Percentiles rank a stretch among this genome's conserved stretches.
Evolutionary conservation across 805 yeast species (phyloP).

Genomic region (Candida argentea): DNA sequence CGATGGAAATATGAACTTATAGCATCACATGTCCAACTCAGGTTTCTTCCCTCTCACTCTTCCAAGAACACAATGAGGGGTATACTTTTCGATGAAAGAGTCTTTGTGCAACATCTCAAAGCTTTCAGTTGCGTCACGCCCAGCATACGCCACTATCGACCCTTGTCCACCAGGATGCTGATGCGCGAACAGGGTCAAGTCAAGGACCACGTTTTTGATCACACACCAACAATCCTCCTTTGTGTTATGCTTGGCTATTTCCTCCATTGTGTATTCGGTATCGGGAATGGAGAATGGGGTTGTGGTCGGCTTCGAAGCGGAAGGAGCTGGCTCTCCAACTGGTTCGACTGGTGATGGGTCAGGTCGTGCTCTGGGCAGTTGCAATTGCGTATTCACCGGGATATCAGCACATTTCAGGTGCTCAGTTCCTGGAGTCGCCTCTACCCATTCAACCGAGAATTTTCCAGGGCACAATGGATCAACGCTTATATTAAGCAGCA

Average conservation of each 20-base stretch:
- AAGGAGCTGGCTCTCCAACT: conserved; percentile 2
- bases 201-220: conserved; percentile 42
- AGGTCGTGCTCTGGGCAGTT: too few relatives aligned
- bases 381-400: neutral
- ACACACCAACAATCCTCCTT: conserved; percentile 44
- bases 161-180: conserved; percentile 50
- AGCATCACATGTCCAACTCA: conserved; percentile 20
- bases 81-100: conserved; percentile 40
- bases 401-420: neutral
- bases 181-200: conserved; percentile 33
- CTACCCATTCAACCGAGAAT: conserved; percentile 25
- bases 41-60: conserved; percentile 38
- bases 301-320: conserved; percentile 1
- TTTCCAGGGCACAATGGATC: too few relatives aligned
- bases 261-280: conserved; percentile 36
- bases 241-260: conserved; percentile 37
- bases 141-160: conserved; percentile 35
- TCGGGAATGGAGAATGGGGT: conserved; percentile 33
- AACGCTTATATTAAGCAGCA: too few relatives aligned
- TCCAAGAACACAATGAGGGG: conserved; percentile 40
- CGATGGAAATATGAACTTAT: too few relatives aligned
- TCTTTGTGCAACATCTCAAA: conserved; percentile 50
- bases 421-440: conserved; percentile 1
- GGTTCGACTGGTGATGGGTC: conserved; percentile 1
- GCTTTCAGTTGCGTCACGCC: conserved; percentile 40